These are phyloP conservation scores for Lachancea nothofagi DNA, from an alignment of 805 yeast genomes.

Conservation along the genomic window DNA sequence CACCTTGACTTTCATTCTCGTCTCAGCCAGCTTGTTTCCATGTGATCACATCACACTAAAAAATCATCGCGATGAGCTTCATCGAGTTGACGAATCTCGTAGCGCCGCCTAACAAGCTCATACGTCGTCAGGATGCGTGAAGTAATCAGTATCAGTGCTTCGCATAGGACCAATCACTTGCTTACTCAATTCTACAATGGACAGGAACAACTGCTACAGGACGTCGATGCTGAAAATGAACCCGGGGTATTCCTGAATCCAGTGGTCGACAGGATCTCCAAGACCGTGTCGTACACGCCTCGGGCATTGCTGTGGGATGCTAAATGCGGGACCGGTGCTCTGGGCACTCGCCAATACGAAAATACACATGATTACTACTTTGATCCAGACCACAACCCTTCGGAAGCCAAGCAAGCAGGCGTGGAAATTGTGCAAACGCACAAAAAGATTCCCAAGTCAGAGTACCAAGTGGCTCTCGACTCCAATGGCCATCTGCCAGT, in stretches of 20 bases:
- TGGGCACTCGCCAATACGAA: slow-evolving; percentile 48
- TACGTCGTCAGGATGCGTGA: too few relatives aligned
- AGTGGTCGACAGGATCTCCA: slow-evolving; percentile 35
- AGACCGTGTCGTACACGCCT: slow-evolving; percentile 66
- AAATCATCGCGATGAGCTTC: too few relatives aligned
- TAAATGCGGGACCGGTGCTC: slow-evolving; percentile 67
- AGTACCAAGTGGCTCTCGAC: slow-evolving; percentile 64
- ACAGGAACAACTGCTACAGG: slow-evolving; percentile 66
- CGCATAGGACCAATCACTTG: slow-evolving; percentile 72
- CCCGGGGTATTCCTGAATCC: slow-evolving; percentile 45
- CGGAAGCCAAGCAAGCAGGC: slow-evolving; percentile 10
- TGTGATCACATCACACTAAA: too few relatives aligned
- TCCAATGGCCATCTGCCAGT: slow-evolving; percentile 32
- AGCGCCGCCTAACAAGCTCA: too few relatives aligned
- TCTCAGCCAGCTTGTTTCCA: too few relatives aligned
- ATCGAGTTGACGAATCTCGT: too few relatives aligned
- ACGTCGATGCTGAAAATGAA: slow-evolving; percentile 28
- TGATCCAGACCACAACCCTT: slow-evolving; percentile 8
- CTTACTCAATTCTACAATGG: slow-evolving; percentile 74
- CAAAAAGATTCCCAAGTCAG: slow-evolving; percentile 41
- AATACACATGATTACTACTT: slow-evolving; percentile 22
- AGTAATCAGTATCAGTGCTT: slow-evolving; percentile 62
- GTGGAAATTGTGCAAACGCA: slow-evolving; percentile 33
- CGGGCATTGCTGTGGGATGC: slow-evolving; percentile 78
- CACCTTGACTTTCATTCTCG: too few relatives aligned